phyloP scores from a whole-genome alignment of 176 grass and related monocot genomes.

The Avena insularis region DNA sequence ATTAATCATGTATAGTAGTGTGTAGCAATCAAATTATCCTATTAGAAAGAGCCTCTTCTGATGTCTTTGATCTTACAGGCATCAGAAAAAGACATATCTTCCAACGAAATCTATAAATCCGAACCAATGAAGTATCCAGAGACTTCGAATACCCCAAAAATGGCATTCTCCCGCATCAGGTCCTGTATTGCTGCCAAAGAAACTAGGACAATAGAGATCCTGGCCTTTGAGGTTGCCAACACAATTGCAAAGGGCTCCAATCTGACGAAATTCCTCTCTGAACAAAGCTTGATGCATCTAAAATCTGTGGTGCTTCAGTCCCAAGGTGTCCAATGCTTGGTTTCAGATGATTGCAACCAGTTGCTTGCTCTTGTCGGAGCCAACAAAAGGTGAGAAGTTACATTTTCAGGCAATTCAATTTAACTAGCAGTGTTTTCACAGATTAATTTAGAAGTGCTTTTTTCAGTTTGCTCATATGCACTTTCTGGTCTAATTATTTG shows the following conservation, averaged over 20 bases:
- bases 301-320: conserved; percentile 56
- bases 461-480: conserved; percentile 33
- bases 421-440: background rate
- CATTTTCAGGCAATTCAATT: conserved; percentile 6
- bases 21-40: background rate
- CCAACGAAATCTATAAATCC: conserved; percentile 27
- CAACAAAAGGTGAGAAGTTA: conserved; percentile 53
- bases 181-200: conserved; percentile 18
- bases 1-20: conserved; percentile 3
- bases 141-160: conserved; percentile 32
- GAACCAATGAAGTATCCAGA: conserved; percentile 34
- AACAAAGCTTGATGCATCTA: conserved; percentile 49
- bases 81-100: conserved; percentile 35
- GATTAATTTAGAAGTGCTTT: background rate
- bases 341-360: conserved; percentile 55
- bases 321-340: conserved; percentile 51
- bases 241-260: conserved; percentile 67
- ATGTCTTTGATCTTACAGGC: conserved; percentile 38
- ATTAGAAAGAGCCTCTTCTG: background rate
- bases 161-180: background rate
- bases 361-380: conserved; percentile 54
- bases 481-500: conserved; percentile 33
- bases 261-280: conserved; percentile 60
- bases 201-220: conserved; percentile 51
- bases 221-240: conserved; percentile 81